Conservation (phyloP, 345 rosid species). For the Aurinia saxatilis region DNA sequence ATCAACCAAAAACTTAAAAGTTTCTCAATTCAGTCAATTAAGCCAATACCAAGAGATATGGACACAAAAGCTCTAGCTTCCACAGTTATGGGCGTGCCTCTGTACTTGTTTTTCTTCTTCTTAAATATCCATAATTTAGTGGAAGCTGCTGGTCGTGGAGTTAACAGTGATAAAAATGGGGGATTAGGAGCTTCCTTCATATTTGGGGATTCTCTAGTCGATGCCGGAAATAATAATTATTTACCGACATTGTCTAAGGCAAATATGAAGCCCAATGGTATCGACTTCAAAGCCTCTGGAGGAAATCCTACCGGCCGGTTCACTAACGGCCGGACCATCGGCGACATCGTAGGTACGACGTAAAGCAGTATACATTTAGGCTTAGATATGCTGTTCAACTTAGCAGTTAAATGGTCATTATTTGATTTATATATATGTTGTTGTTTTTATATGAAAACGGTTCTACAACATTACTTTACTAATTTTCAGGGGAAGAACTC, state of each 20-base stretch:
- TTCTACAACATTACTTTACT: no score
- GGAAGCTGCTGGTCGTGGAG: constrained; percentile 28
- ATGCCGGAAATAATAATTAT: constrained; percentile 79
- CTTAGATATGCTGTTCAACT: neutral
- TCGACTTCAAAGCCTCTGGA: constrained; percentile 43
- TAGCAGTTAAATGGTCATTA: neutral
- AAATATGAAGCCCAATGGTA: constrained; percentile 55
- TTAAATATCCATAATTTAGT: neutral
- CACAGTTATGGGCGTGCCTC: neutral
- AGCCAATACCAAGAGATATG: neutral
- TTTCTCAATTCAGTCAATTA: neutral
- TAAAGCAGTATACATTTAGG: neutral
- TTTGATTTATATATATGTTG: no score
- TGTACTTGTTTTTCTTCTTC: neutral
- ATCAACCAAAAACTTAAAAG: neutral
- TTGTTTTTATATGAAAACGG: constrained; percentile 8
- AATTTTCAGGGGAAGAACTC: constrained; percentile 32
- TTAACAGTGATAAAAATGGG: constrained; percentile 10
- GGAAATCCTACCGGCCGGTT: constrained; percentile 68
- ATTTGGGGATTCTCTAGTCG: constrained; percentile 75
- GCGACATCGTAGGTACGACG: constrained; percentile 57
- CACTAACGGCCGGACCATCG: constrained; percentile 74
- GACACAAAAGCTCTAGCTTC: neutral
- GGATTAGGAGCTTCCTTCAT: constrained; percentile 53
- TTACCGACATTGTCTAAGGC: constrained; percentile 58